Evolutionary conservation across 805 yeast genomes (phyloP).

Genomic region (Yamadazyma endophytica): DNA sequence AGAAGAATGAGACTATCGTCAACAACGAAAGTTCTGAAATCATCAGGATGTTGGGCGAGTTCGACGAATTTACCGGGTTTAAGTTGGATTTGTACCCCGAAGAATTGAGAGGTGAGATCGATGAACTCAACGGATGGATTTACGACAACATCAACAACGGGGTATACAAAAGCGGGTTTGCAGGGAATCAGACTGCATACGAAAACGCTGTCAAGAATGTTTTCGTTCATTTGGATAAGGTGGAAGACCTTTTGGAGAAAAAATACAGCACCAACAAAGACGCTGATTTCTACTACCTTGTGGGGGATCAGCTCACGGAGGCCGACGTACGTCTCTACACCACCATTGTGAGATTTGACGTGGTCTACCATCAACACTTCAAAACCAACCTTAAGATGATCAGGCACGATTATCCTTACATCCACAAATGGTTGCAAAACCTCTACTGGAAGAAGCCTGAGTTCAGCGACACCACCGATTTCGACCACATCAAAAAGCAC

Average conservation of each 20-base stretch:
- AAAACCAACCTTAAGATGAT: slow-evolving; percentile 85
- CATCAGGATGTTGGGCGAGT: slow-evolving; percentile 75
- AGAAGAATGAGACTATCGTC: slow-evolving; percentile 75
- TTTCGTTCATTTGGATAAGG: slow-evolving; percentile 64
- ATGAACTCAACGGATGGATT: slow-evolving; percentile 75
- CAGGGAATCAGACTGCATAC: slow-evolving; percentile 78
- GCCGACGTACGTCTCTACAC: slow-evolving; percentile 87
- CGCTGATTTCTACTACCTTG: slow-evolving; percentile 30
- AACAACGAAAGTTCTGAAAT: slow-evolving; percentile 90
- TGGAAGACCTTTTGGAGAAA: slow-evolving; percentile 55
- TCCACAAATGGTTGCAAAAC: slow-evolving; percentile 76
- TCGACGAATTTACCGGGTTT: slow-evolving; percentile 52
- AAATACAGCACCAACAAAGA: slow-evolving; percentile 31
- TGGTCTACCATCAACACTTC: slow-evolving; percentile 93
- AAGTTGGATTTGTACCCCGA: slow-evolving; percentile 63
- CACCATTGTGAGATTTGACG: slow-evolving; percentile 86
- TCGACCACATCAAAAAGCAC: slow-evolving; percentile 87
- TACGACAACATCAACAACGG: slow-evolving; percentile 88
- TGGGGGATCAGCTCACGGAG: slow-evolving; percentile 73
- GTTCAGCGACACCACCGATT: slow-evolving; percentile 74
- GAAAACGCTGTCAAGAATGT: slow-evolving; percentile 61
- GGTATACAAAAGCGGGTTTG: slow-evolving; percentile 90
- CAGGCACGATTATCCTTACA: slow-evolving; percentile 70
- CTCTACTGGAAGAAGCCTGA: slow-evolving; percentile 77
- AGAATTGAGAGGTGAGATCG: slow-evolving; percentile 52